Evolutionary conservation across 305 asterid genomes (phyloP).

Genomic region (Euphrasia arctica): DNA sequence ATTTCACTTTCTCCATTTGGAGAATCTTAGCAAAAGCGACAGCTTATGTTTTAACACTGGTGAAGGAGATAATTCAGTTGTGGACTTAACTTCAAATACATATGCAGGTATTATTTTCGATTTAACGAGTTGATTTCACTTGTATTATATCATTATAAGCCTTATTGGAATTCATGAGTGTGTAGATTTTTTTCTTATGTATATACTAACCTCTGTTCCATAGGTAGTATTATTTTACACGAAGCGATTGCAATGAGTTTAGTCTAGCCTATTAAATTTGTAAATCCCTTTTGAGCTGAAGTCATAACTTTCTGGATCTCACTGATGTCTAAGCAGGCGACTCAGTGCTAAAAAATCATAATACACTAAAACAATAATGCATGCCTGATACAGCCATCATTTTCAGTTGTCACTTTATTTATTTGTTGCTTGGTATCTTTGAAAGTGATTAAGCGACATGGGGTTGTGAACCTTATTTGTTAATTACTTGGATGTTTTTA

Average conservation of each 20-base stretch:
- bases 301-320: too few species aligned
- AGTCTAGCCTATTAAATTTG: too few species aligned
- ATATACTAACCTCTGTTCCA: too few species aligned
- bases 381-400: background rate
- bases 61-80: constrained; percentile 73
- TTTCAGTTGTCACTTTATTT: background rate
- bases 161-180: too few species aligned
- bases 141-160: background rate
- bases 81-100: constrained; percentile 93
- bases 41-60: constrained; percentile 78
- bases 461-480: constrained; percentile 3
- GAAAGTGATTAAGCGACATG: constrained; percentile 7
- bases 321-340: too few species aligned
- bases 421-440: constrained; percentile 2
- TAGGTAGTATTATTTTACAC: too few species aligned
- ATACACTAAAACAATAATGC: too few species aligned
- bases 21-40: constrained; percentile 74
- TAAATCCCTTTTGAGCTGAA: too few species aligned
- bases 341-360: too few species aligned
- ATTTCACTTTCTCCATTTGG: constrained; percentile 84
- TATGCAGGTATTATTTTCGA: constrained; percentile 65
- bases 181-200: too few species aligned
- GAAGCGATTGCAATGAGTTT: too few species aligned
- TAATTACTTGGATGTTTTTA: background rate
- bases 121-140: constrained; percentile 13